phyloP scores from a whole-genome alignment of 192 early-diverging fungal genomes.

The Umbelopsis vinacea region DNA sequence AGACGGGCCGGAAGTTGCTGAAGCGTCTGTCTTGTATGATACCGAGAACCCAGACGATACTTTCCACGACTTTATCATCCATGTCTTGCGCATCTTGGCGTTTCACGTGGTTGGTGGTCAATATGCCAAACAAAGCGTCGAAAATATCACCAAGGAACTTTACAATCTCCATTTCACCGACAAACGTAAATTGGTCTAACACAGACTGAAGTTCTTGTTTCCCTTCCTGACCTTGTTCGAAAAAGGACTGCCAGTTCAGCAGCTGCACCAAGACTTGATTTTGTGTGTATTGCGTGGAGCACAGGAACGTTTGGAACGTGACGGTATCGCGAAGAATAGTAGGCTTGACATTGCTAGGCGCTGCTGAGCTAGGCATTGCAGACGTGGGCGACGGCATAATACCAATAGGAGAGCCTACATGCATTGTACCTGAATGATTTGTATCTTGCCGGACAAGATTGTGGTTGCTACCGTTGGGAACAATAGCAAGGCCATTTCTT shows the following conservation, averaged over 20 bases:
- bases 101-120: constrained; percentile 39
- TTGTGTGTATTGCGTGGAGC: constrained; percentile 71
- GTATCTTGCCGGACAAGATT: neutral
- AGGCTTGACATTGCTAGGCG: neutral
- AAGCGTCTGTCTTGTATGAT: constrained; percentile 68
- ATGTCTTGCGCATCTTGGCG: constrained; percentile 32
- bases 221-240: constrained; percentile 24
- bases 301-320: constrained; percentile 59
- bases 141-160: constrained; percentile 70
- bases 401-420: neutral
- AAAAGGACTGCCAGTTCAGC: constrained; percentile 60
- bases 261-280: constrained; percentile 64
- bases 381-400: neutral
- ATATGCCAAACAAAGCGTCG: constrained; percentile 63
- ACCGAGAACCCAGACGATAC: constrained; percentile 59
- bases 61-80: constrained; percentile 50
- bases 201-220: constrained; percentile 43
- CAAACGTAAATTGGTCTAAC: constrained; percentile 55
- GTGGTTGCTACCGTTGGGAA: neutral
- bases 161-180: constrained; percentile 70
- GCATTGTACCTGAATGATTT: neutral
- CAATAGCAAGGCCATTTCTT: neutral
- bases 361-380: neutral
- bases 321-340: constrained; percentile 49
- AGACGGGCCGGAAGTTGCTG: constrained; percentile 54